These are phyloP conservation scores for Fistulinella prunicolor DNA, from an alignment of 768 basidiomycete species.

Conservation along the genomic window DNA sequence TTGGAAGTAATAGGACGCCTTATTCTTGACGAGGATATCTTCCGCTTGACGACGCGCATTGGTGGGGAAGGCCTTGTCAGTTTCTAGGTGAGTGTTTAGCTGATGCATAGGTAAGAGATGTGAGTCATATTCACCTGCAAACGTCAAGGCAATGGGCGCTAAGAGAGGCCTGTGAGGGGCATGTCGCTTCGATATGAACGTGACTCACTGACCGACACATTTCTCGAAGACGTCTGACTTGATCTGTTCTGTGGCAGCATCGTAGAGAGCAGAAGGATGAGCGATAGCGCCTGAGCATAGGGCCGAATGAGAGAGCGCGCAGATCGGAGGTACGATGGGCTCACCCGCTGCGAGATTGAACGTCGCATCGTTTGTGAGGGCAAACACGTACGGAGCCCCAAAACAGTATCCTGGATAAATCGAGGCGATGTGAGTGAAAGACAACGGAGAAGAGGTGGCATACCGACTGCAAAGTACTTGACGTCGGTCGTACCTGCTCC, in stretches of 20 bases:
- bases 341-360: constrained; percentile 45
- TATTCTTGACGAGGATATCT: constrained; percentile 49
- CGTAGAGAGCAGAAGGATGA: constrained; percentile 42
- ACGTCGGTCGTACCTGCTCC: constrained; percentile 25
- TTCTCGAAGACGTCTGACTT: constrained; percentile 47
- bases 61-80: constrained; percentile 51
- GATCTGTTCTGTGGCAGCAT: constrained; percentile 26
- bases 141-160: constrained; percentile 56
- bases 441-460: not conserved
- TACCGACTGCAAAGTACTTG: constrained; percentile 47
- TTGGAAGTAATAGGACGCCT: constrained; percentile 55
- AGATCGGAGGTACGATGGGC: not conserved
- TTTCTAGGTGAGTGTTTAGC: constrained; percentile 36
- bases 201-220: constrained; percentile 42
- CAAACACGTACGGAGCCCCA: constrained; percentile 50
- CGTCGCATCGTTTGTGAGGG: constrained; percentile 42
- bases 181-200: not conserved
- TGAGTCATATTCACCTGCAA: constrained; percentile 44
- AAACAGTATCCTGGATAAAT: constrained; percentile 51
- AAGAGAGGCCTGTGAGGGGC: not conserved
- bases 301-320: not conserved
- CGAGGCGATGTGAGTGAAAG: not conserved
- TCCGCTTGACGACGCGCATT: constrained; percentile 54
- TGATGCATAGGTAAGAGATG: not conserved
- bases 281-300: constrained; percentile 46